Base-by-base conservation (phyloP, 495 filamentous ascomycete genomes). In the Aspergillus avenaceus region DNA sequence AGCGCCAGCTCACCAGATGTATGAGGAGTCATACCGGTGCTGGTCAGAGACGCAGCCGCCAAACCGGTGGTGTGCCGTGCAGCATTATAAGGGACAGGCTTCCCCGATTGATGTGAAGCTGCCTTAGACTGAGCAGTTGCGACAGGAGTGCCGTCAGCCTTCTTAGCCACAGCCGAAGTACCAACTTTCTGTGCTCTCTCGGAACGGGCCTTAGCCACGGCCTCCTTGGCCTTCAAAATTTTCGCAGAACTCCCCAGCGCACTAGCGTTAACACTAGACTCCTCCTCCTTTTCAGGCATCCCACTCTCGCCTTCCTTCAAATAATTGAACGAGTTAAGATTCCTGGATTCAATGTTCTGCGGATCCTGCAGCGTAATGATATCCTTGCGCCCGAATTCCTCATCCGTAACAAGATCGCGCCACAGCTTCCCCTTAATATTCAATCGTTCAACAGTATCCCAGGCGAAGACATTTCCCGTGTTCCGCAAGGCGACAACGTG, bases 351-450 rank as follows among this genome's bases (percentile, higher is more conserved):
- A 44, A 95, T 75, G 65, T 97, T 96, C 62, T 96, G 90, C 24
- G 93, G 95, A 66, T 99, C 95, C 65, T 99, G 93, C 5, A 99
- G 71, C 1, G 90, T 96, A 63, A 99, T 91, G 58, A 99, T 92
- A 64, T 99, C 93, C 59, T 87, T 89, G 47, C 95, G 82, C 34
- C 78, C 77, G 59, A 99, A 99, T 52, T 92, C 89, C 52, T 79
- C 79, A 55, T 97, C 92, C 58, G 83, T 88, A 13, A 97, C 84
- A 5, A 99, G 70, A 67, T 99, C 93, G 45, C 75, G 77, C 93
- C 93, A 99, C 75, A 95, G 84, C 81, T 96, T 99, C 44, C 91
- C 82, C 73, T 97, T 99, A 67, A 97, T 85, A 70, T 99, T 99
- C 65, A 97, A 78, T 54, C 90, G 79, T 65, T 97, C 90, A 9